Conservation (phyloP, 306 rosid species). For the Astragalus glycyphyllos region DNA sequence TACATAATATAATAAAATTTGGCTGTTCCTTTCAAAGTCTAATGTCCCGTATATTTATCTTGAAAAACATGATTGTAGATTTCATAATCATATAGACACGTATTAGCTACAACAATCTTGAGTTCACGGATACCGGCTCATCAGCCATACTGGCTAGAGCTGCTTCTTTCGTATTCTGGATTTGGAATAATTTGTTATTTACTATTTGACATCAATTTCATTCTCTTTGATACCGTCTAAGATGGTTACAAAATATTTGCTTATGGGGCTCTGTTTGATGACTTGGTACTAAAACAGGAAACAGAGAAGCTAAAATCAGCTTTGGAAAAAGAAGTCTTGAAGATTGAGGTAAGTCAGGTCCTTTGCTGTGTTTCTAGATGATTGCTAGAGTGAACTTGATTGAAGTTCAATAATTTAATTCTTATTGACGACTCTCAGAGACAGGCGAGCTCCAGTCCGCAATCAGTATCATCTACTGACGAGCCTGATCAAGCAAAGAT, state of each 20-base stretch:
- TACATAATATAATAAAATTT: neutral
- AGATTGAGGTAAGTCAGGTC: constrained; percentile 69
- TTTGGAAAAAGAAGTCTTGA: constrained; percentile 68
- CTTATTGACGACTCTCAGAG: constrained; percentile 53
- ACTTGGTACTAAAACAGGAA: constrained; percentile 70
- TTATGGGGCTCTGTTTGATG: constrained; percentile 37
- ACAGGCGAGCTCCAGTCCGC: constrained; percentile 59
- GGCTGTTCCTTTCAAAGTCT: constrained; percentile 16
- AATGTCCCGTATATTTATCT: constrained; percentile 5
- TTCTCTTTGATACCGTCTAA: constrained; percentile 17
- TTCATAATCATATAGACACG: constrained; percentile 29
- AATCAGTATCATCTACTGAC: constrained; percentile 55
- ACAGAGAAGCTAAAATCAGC: constrained; percentile 73
- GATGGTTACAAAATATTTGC: constrained; percentile 24
- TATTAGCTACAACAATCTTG: constrained; percentile 12
- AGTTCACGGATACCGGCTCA: constrained; percentile 29
- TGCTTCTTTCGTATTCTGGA: constrained; percentile 30
- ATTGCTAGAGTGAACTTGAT: constrained; percentile 29
- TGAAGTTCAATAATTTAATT: constrained; percentile 27
- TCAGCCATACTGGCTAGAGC: constrained; percentile 27
- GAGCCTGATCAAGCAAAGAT: constrained; percentile 54
- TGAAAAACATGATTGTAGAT: constrained; percentile 15
- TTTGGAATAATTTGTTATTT: constrained; percentile 21
- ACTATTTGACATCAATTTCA: constrained; percentile 24
- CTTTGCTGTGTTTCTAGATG: constrained; percentile 27